Percentiles rank a stretch among this genome's conserved stretches.
These are phyloP conservation scores for Candida sp. DNA, from an alignment of 1,139 yeast genomes.

Conservation along the genomic window DNA sequence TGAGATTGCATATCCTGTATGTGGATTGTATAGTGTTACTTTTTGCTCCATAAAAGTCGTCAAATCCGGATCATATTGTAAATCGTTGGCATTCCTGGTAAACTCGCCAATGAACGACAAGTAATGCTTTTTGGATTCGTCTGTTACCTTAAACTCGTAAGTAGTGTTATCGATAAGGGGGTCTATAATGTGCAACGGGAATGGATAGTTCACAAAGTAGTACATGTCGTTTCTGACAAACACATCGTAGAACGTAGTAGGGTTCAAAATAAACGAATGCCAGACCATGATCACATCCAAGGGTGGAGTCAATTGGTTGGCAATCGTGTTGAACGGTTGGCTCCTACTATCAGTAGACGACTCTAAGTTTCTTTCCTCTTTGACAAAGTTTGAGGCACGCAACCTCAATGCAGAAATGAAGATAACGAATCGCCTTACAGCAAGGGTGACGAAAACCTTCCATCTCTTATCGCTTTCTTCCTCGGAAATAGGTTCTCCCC, in stretches of 20 bases:
- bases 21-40: constrained; percentile 20
- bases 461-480: constrained; percentile 24
- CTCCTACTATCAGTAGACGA: neutral
- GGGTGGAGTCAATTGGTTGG: constrained; percentile 24
- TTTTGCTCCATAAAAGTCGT: neutral
- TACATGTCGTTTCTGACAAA: constrained; percentile 25
- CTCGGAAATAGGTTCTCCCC: constrained; percentile 8
- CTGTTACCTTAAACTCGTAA: constrained; percentile 21
- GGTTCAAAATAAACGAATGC: constrained; percentile 29
- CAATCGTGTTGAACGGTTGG: neutral
- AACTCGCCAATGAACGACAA: neutral
- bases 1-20: constrained; percentile 16
- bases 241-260: constrained; percentile 28
- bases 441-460: constrained; percentile 32
- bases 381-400: neutral
- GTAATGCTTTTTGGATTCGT: neutral
- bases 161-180: constrained; percentile 23
- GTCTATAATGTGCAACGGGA: constrained; percentile 27
- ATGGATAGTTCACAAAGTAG: constrained; percentile 24
- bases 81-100: neutral
- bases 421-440: constrained; percentile 31
- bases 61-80: neutral
- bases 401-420: constrained; percentile 26
- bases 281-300: constrained; percentile 43
- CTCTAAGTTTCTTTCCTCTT: neutral